Evolutionary conservation across 2,329 filamentous ascomycete species (phyloP), one percentile per base, ranked within the genome.

Genomic region (Coniella vitis): DNA sequence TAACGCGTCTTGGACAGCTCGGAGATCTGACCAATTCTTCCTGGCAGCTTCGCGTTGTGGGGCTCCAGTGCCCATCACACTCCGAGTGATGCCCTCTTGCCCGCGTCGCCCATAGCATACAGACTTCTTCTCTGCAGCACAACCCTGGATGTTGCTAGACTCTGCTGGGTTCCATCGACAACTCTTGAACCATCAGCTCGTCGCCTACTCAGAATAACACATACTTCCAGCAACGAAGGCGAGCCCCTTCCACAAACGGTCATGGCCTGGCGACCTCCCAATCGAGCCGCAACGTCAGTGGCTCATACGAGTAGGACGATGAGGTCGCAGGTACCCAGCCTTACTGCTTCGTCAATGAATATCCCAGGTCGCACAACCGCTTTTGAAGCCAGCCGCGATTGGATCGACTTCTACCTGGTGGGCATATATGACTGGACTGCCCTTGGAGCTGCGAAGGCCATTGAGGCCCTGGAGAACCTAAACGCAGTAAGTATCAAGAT

Each of bases 381-480:
- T 20, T 32, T 25, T 20, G 17, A 17, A 32, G 17, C n/a, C 12
- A 19, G 2, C 17, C 20, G 20, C 4, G 4, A 51, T 7, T 25
- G 51, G 35, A 44, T 45, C 4, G 37, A 63, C 45, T 57, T 63
- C 42, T 61, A 59, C 39, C 34, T 63, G 9, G 21, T 54, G 7
- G 58, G 55, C 22, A 38, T 63, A 31, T 65, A 62, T 61, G 32
- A 48, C 2, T 64, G 58, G 50, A 55, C 49, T 7, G 50, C 54
- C 4, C 54, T 49, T 5, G 58, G 55, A 13, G 45, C 60, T 25
- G 44, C 54, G 7, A 49, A 51, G 19, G 42, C 65, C 1, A 49
- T 64, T 10, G 36, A 54, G 1, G 38, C 38, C 0, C 43, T 65
- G 14, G 41, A 49, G 12, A 25, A 17, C 4, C 22, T 51, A 12